Conservation (phyloP, 176 grass and related monocot species). For the Elymus sibiricus region DNA sequence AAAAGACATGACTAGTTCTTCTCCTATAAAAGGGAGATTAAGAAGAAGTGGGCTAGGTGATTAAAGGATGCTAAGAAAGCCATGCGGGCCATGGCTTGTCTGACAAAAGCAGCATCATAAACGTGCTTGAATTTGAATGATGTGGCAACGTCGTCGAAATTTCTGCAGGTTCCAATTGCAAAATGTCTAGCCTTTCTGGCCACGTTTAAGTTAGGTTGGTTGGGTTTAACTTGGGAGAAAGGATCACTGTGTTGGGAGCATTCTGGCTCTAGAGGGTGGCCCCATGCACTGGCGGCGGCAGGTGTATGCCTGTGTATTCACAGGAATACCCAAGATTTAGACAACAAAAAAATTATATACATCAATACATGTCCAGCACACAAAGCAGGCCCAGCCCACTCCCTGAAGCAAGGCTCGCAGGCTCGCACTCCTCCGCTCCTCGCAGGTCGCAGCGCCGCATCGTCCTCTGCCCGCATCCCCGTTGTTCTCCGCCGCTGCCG, state of each 20-base stretch:
- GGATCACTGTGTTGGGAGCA: not conserved
- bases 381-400: too few relatives aligned
- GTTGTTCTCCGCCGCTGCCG: too few relatives aligned
- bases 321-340: too few relatives aligned
- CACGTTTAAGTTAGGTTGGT: slow-evolving; percentile 1
- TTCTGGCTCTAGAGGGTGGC: not conserved
- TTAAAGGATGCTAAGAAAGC: slow-evolving; percentile 24
- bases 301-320: too few relatives aligned
- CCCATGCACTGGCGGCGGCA: too few relatives aligned
- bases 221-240: not conserved
- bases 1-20: not conserved
- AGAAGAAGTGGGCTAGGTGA: not conserved
- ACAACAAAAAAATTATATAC: too few relatives aligned
- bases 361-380: too few relatives aligned
- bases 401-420: too few relatives aligned
- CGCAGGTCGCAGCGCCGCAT: too few relatives aligned
- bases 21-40: slow-evolving; percentile 3
- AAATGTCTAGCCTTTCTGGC: not conserved
- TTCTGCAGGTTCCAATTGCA: slow-evolving; percentile 8
- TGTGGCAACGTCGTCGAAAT: slow-evolving; percentile 4
- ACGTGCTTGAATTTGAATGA: slow-evolving; percentile 39
- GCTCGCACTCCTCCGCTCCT: too few relatives aligned
- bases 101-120: slow-evolving; percentile 20
- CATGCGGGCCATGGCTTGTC: slow-evolving; percentile 3
- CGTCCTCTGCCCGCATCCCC: too few relatives aligned